A percentile compares a stretch with the other conserved stretches of the same genome.
These are phyloP conservation scores for Pichia insulana DNA, from an alignment of 805 yeast genomes.

Conservation along the genomic window DNA sequence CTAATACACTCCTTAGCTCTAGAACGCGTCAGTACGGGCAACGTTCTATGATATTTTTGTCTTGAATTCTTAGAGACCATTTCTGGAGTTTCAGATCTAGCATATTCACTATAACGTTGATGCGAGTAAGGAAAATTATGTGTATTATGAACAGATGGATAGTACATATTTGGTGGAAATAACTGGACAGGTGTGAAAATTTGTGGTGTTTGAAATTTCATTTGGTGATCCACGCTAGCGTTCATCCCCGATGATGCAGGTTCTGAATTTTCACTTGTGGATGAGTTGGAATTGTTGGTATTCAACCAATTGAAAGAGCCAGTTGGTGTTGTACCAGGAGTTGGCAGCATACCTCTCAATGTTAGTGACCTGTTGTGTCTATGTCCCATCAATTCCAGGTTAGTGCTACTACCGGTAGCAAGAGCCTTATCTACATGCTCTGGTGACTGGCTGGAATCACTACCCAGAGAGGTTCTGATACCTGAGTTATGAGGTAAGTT, in stretches of 20 bases:
- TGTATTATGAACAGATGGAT: background rate
- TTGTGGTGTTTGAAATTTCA: constrained; percentile 13
- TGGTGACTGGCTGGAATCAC: constrained; percentile 7
- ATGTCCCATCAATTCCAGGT: background rate
- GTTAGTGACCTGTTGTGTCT: constrained; percentile 20
- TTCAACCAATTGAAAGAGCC: constrained; percentile 10
- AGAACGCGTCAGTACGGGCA: constrained; percentile 14
- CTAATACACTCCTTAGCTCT: constrained; percentile 8
- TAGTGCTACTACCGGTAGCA: background rate
- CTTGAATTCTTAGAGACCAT: constrained; percentile 4
- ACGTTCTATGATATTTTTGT: constrained; percentile 9
- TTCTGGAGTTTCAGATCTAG: constrained; percentile 7
- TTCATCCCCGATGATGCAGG: constrained; percentile 1
- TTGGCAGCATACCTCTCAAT: constrained; percentile 17
- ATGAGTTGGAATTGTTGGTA: background rate
- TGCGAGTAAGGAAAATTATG: constrained; percentile 2
- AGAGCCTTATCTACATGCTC: background rate
- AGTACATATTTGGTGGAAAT: constrained; percentile 2
- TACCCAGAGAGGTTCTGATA: constrained; percentile 1
- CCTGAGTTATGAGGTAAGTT: constrained; percentile 12
- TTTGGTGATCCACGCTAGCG: constrained; percentile 1
- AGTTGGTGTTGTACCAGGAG: constrained; percentile 28
- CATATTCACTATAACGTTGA: constrained; percentile 4
- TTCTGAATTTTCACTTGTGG: constrained; percentile 3
- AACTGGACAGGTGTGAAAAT: constrained; percentile 14